Conservation (phyloP, 108 stramenopile species). For the Fistulifera pelliculosa region DNA sequence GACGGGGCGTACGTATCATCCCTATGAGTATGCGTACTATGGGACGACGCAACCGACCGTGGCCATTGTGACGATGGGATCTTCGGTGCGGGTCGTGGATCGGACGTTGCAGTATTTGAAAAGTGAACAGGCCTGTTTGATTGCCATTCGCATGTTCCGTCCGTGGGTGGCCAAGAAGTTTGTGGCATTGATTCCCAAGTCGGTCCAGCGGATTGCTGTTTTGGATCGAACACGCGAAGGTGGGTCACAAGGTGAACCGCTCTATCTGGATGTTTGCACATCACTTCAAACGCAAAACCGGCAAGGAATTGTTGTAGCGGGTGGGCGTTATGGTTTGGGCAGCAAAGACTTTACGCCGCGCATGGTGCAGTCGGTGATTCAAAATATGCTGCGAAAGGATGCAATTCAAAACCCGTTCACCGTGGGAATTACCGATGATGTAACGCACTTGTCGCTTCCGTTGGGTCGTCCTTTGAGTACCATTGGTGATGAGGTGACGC, state of each 20-base stretch:
- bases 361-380: slow-evolving; percentile 43
- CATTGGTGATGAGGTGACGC: slow-evolving; percentile 20
- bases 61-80: slow-evolving; percentile 56
- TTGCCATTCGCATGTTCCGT: slow-evolving; percentile 47
- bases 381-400: slow-evolving; percentile 38
- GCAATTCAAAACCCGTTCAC: slow-evolving; percentile 45
- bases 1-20: slow-evolving; percentile 34
- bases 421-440: slow-evolving; percentile 58
- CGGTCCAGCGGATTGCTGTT: slow-evolving; percentile 38
- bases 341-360: slow-evolving; percentile 55
- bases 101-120: slow-evolving; percentile 34
- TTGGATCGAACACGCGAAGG: slow-evolving; percentile 54
- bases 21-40: slow-evolving; percentile 47
- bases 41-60: slow-evolving; percentile 36
- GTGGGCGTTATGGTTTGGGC: slow-evolving; percentile 49
- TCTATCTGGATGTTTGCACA: slow-evolving; percentile 63
- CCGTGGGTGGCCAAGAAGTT: slow-evolving; percentile 39
- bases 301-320: slow-evolving; percentile 33
- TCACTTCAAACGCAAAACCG: slow-evolving; percentile 39
- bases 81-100: slow-evolving; percentile 46
- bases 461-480: slow-evolving; percentile 33
- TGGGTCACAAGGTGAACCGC: slow-evolving; percentile 52
- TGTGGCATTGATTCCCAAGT: slow-evolving; percentile 21
- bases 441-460: slow-evolving; percentile 42
- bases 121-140: slow-evolving; percentile 37